These are phyloP conservation scores for Penicillium brasilianum DNA, from an alignment of 2,329 filamentous ascomycete species.

Conservation along the genomic window DNA sequence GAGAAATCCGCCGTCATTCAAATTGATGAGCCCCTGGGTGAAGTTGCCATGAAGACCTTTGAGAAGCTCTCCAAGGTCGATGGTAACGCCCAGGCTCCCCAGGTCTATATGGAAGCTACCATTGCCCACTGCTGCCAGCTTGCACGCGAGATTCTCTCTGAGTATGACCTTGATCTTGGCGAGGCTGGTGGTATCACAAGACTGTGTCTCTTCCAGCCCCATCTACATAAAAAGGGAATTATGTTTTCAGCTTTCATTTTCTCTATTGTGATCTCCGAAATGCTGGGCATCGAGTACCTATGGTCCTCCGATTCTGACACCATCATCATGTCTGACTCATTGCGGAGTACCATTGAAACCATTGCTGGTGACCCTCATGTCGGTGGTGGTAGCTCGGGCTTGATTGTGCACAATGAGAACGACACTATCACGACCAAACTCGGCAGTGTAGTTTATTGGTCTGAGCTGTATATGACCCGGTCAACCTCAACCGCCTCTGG, in stretches of 20 bases:
- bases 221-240: constrained; percentile 47
- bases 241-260: constrained; percentile 48
- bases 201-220: constrained; percentile 43
- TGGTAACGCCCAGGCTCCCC: constrained; percentile 18
- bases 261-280: constrained; percentile 39
- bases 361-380: constrained; percentile 40
- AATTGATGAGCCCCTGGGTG: constrained; percentile 34
- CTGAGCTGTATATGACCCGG: constrained; percentile 42
- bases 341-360: constrained; percentile 36
- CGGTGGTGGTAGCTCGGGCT: constrained; percentile 41
- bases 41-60: constrained; percentile 30
- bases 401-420: constrained; percentile 43
- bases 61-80: constrained; percentile 17
- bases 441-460: constrained; percentile 42
- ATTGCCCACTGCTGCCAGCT: constrained; percentile 31
- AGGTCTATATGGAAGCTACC: constrained; percentile 24
- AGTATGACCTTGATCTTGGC: constrained; percentile 25
- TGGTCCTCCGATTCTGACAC: constrained; percentile 48
- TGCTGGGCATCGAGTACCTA: constrained; percentile 40
- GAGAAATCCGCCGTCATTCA: constrained; percentile 29
- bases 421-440: constrained; percentile 38
- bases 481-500: constrained; percentile 38
- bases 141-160: constrained; percentile 27
- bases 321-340: constrained; percentile 37
- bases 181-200: constrained; percentile 22